Percentiles rank a stretch among this genome's conserved stretches.
These are phyloP conservation scores for Senna tora DNA, from an alignment of 306 rosid species.

Conservation along the genomic window DNA sequence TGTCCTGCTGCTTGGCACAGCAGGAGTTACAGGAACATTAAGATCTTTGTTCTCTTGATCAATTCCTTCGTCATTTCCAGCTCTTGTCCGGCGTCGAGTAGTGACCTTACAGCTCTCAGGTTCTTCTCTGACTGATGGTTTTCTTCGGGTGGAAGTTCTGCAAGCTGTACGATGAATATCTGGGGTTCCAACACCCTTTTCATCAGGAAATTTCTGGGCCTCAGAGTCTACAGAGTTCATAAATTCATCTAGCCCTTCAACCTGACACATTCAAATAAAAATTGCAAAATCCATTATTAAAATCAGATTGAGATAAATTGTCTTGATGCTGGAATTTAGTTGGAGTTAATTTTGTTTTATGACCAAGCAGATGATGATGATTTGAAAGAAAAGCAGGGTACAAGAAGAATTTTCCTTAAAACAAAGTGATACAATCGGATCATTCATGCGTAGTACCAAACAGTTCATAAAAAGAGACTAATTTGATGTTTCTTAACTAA, in stretches of 20 bases:
- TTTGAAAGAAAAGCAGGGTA: not conserved
- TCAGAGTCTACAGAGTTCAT: constrained; percentile 45
- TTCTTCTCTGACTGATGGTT: constrained; percentile 39
- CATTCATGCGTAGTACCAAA: too few relatives aligned
- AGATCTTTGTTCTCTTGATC: constrained; percentile 52
- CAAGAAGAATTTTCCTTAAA: not conserved
- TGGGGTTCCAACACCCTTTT: constrained; percentile 40
- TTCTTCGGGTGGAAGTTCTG: constrained; percentile 58
- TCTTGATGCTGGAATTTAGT: not conserved
- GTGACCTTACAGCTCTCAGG: constrained; percentile 41
- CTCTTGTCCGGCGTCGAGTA: constrained; percentile 41
- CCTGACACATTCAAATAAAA: constrained; percentile 44
- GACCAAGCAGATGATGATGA: not conserved
- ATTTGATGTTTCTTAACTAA: not conserved
- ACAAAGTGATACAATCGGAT: not conserved
- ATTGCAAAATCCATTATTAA: not conserved
- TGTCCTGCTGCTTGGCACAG: constrained; percentile 34
- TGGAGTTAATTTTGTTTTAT: too few relatives aligned
- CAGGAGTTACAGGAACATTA: constrained; percentile 38
- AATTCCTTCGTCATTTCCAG: constrained; percentile 36
- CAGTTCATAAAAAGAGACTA: too few relatives aligned
- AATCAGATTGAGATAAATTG: not conserved
- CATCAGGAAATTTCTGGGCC: constrained; percentile 35
- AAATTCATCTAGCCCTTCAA: constrained; percentile 79
- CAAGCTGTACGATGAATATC: constrained; percentile 42